phyloP scores from a whole-genome alignment of 2,329 filamentous ascomycete species.

The Xylaria multiplex region DNA sequence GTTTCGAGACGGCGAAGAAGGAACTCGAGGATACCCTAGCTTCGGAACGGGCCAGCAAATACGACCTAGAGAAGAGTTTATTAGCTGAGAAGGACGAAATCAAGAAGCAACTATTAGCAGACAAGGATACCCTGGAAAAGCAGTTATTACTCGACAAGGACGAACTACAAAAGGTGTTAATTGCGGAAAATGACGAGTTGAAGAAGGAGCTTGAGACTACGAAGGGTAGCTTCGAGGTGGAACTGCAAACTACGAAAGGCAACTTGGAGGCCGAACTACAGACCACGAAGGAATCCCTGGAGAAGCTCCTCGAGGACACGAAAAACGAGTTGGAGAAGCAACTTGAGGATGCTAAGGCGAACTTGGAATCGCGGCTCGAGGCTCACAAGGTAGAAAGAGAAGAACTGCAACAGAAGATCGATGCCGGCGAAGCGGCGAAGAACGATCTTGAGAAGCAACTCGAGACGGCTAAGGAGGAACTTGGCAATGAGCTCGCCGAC shows the following conservation, averaged over 20 bases:
- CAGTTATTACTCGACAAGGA: conserved; percentile 27
- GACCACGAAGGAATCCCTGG: conserved; percentile 32
- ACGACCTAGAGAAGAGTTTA: conserved; percentile 32
- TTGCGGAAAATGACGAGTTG: conserved; percentile 27
- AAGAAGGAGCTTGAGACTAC: conserved; percentile 28
- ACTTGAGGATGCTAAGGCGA: conserved; percentile 25
- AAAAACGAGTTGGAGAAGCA: conserved; percentile 28
- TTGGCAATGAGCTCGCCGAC: conserved; percentile 32
- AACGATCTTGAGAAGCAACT: conserved; percentile 40
- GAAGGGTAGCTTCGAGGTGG: conserved; percentile 33
- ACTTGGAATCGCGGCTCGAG: conserved; percentile 34
- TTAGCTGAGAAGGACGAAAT: conserved; percentile 26
- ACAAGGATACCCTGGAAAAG: conserved; percentile 36
- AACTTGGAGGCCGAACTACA: conserved; percentile 31
- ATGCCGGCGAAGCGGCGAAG: conserved; percentile 35
- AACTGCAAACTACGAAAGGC: conserved; percentile 31
- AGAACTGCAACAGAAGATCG: conserved; percentile 41
- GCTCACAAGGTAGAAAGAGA: conserved; percentile 33
- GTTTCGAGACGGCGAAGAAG: conserved; percentile 39
- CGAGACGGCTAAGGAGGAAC: conserved; percentile 41
- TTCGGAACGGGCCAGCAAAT: conserved; percentile 33
- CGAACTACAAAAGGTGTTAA: conserved; percentile 22
- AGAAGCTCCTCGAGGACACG: conserved; percentile 37
- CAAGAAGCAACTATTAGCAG: conserved; percentile 36
- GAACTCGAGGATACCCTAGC: conserved; percentile 34